Base-by-base conservation (phyloP, 129 eudicot genomes). In the Tagetes erecta region DNA sequence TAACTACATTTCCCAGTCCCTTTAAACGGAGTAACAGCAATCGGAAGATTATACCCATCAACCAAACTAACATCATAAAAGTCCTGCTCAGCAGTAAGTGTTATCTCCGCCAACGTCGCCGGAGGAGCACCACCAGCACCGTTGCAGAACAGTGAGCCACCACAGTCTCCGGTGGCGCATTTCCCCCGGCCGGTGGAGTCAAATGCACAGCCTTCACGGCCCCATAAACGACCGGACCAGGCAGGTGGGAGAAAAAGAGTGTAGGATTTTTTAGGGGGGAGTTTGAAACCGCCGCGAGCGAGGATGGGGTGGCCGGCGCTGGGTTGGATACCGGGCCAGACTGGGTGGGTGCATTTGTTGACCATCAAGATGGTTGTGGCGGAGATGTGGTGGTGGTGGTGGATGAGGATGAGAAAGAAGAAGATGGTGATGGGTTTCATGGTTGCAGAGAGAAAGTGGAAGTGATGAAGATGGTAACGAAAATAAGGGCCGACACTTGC, bases 141-240 rank as follows among this genome's bases (percentile, higher is more conserved):
- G 74, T 86, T 87, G 73, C 98, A 93, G 81, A 41, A 90, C 53
- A 93, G 89, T 14, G 96, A 70, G 3, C 97, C 97, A 67, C 96
- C 97, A 66, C 98, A 93, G 83, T 93, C 98, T 0, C 98, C 98
- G 20, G 98, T 93, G 46, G 92, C 92, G 72, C 98, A 93, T 41
- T 76, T 78, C 11, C 98, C 98, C 5, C 81, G 86, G 13, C 98
- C 98, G 59, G 86, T 33, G 12, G 83, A 67, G 77, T 90, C 85
- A 58, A 93, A 93, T 8, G 86, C 44, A 78, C 98, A 93, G 62
- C 97, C 98, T 83, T 86, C 93, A 9, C 98, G 92, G 50, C 98
- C 98, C 98, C 98, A 93, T 35, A 93, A 33, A 5, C 98, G 96
- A 71, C 98, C 98, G 55, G 98, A 93, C 98, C 98, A 93, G 0